Base-by-base conservation (phyloP, 805 yeast genomes). In the Candida tallmaniae region DNA sequence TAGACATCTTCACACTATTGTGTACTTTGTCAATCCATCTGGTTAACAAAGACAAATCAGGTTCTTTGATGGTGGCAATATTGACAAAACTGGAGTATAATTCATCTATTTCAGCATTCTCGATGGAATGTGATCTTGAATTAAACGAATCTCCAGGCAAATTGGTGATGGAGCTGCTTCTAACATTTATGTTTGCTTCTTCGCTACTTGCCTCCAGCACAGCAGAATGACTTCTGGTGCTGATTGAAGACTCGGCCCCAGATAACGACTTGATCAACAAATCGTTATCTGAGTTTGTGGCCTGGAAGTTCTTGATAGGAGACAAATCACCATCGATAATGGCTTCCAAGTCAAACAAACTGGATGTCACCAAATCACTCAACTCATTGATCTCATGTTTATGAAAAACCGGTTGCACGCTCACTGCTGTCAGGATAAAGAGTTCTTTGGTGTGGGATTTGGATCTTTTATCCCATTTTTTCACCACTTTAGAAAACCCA, bases 391-490 rank as follows among this genome's bases (percentile, higher is more conserved):
- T 83, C 48, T 85, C 90, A 43, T 83, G 82, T 42, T 94, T 76
- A 51, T 93, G 95, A 62, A 93, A 93, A 9, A 90, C 94, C 0
- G 98, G 97, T 58, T 93, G 98, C 5, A 93, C 96, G 41, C 86
- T 87, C 10, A 93, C 95, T 0, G 96, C 96, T 0, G 96, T 83
- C 20, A 87, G 79, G 31, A 93, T 70, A 54, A 89, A 93, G 33
- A 93, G 69, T 54, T 93, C 98, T 52, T 89, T 88, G 5, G 96
- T 88, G 47, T 86, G 95, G 3, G 96, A 85, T 51, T 90, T 88
- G 15, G 96, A 87, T 42, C 97, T 70, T 60, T 93, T 93, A 61
- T 93, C 98, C 98, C 98, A 93, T 63, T 93, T 93, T 58, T 93
- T 93, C 50, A 93, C 74, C 19, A 87, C 97, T 61, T 93, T 93